Evolutionary conservation across 805 yeast species (phyloP), one percentile per base, ranked within the genome.

Genomic region (Candida methanosorbosa): DNA sequence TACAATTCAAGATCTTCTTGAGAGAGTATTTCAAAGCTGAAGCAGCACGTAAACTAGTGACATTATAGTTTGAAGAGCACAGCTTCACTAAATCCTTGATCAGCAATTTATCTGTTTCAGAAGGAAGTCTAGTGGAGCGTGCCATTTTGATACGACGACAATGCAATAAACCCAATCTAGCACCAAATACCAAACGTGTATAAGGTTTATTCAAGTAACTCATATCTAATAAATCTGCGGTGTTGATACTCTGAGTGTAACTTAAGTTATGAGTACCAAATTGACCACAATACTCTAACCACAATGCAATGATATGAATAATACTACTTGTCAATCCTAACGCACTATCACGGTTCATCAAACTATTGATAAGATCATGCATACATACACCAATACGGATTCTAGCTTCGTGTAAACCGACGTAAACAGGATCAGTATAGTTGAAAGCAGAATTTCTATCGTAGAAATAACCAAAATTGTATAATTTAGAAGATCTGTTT

Each of bases 171-270:
- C 78, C 81, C 12, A 86, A 64, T 36, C 94, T 68, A 0, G 83
- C 73, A 3, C 83, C 94, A n/a, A 86, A 52, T 2, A 82, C 70
- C 1, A 84, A 68, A 49, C 96, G 75, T 0, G 97, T 87, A 42
- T 66, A 80, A 2, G 87, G 84, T 39, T 80, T 77, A 5, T 75
- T 60, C 16, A 75, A 54, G 29, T 82, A 76, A 5, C 80, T 70
- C 4, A 83, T 59, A n/a, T 72, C 64, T 48, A 81, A 88, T 9
- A 76, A 62, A 26, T 40, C 45, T 20, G 45, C 43, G 40, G 54
- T 45, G 81, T 78, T 52, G 17, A 49, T 33, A 38, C 54, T 47
- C 27, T 56, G 57, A 33, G 48, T 44, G 32, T 43, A 46, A 9
- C 48, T 30, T 18, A 58, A 59, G 36, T 52, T 42, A 30, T 46